phyloP scores from a whole-genome alignment of 108 stramenopile genomes.

The Discostella pseudostelligera region DNA sequence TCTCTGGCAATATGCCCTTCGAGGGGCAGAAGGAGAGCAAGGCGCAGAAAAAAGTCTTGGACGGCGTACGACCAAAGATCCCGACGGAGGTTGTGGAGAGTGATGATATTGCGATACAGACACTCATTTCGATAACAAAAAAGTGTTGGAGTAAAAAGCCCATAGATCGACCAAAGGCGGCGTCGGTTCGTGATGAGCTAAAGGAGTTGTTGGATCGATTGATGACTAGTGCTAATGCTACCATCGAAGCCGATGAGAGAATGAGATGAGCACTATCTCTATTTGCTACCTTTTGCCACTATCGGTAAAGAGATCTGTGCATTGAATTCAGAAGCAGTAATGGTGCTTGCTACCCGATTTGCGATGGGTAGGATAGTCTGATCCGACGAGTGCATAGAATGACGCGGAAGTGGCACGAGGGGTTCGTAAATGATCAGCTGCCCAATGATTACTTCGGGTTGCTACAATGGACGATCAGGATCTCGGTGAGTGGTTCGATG shows the following conservation, averaged over 20 bases:
- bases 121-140: slow-evolving; percentile 54
- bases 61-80: slow-evolving; percentile 54
- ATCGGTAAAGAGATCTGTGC: too few relatives aligned
- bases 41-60: slow-evolving; percentile 30
- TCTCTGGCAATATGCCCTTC: slow-evolving; percentile 58
- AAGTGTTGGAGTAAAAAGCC: slow-evolving; percentile 53
- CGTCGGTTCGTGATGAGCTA: slow-evolving; percentile 51
- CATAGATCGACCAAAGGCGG: slow-evolving; percentile 50
- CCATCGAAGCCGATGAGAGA: not conserved
- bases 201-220: slow-evolving; percentile 48
- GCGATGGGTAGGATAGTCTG: too few relatives aligned
- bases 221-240: slow-evolving; percentile 8
- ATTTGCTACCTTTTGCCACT: not conserved
- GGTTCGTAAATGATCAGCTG: too few relatives aligned
- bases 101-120: slow-evolving; percentile 48
- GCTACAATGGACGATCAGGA: too few relatives aligned
- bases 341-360: too few relatives aligned
- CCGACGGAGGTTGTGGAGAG: slow-evolving; percentile 41
- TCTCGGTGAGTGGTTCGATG: too few relatives aligned
- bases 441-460: too few relatives aligned
- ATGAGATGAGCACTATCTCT: not conserved
- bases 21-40: slow-evolving; percentile 32
- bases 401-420: too few relatives aligned
- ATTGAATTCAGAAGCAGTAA: too few relatives aligned
- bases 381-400: too few relatives aligned